These are phyloP conservation scores for Ambrosia trifida DNA, from an alignment of 129 eudicot genomes.

Conservation along the genomic window DNA sequence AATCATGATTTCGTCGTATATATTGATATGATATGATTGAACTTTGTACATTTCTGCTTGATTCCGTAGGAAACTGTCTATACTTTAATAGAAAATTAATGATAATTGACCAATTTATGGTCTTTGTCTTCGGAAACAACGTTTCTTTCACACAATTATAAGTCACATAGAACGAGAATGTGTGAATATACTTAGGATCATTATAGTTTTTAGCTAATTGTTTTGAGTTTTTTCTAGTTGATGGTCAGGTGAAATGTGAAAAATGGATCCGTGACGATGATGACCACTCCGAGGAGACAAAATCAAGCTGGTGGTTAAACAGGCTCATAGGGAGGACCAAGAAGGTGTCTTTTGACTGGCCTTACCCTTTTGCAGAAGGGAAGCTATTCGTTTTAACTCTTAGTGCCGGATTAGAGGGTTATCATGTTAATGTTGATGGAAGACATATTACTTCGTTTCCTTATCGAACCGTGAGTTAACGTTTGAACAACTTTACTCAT, in stretches of 20 bases:
- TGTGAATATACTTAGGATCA: neutral
- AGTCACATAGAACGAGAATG: neutral
- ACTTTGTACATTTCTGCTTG: neutral
- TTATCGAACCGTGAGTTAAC: slow-evolving; percentile 71
- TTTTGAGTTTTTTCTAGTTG: slow-evolving; percentile 53
- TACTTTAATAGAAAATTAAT: too few species aligned
- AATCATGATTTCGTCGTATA: neutral
- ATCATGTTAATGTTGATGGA: slow-evolving; percentile 84
- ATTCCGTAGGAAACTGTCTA: too few species aligned
- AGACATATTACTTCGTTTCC: slow-evolving; percentile 86
- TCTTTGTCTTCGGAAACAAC: too few species aligned
- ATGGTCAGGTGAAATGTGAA: slow-evolving; percentile 78
- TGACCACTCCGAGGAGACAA: slow-evolving; percentile 56
- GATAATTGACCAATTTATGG: too few species aligned
- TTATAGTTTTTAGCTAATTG: slow-evolving; percentile 21
- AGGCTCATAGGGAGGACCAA: slow-evolving; percentile 73
- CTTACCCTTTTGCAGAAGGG: slow-evolving; percentile 80
- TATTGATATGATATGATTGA: neutral
- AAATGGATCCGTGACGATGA: slow-evolving; percentile 88
- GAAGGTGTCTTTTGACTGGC: slow-evolving; percentile 81
- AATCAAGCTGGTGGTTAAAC: slow-evolving; percentile 86
- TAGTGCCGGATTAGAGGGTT: slow-evolving; percentile 89
- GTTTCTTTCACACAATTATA: too few species aligned
- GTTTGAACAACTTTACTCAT: neutral
- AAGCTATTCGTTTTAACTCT: slow-evolving; percentile 74